A percentile compares a stretch with the other conserved stretches of the same genome.
Conservation (phyloP, 2,329 filamentous ascomycete genomes). For the Colletotrichum sp. region DNA sequence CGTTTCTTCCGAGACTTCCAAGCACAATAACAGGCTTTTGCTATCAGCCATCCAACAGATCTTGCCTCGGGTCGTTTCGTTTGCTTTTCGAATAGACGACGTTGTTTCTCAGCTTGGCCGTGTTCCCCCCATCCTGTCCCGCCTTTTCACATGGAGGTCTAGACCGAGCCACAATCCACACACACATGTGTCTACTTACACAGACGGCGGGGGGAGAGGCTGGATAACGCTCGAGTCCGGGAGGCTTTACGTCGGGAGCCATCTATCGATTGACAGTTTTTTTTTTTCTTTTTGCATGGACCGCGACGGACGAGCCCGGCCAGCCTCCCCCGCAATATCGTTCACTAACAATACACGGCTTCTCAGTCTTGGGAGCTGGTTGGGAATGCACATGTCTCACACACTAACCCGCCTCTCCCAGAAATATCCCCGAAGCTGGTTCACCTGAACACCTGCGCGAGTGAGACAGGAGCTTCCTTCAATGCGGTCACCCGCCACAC, state of each 20-base stretch:
- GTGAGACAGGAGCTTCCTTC: neutral
- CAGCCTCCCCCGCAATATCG: neutral
- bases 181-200: neutral
- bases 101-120: neutral
- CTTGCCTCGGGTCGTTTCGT: neutral
- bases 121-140: no score
- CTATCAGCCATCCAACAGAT: neutral
- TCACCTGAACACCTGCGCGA: neutral
- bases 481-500: neutral
- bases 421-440: neutral
- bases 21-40: neutral
- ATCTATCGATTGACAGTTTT: neutral
- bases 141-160: neutral
- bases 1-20: slow-evolving; percentile 10
- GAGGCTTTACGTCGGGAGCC: neutral
- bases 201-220: neutral
- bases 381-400: neutral
- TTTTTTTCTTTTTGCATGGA: neutral
- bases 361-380: neutral
- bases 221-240: neutral
- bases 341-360: neutral
- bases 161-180: neutral
- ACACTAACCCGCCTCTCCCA: neutral
- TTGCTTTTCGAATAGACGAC: neutral
- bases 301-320: neutral